Evolutionary conservation across 1,139 yeast genomes (phyloP), one percentile per base, ranked within the genome.

Genomic region (Blastobotrys buckinghamii): DNA sequence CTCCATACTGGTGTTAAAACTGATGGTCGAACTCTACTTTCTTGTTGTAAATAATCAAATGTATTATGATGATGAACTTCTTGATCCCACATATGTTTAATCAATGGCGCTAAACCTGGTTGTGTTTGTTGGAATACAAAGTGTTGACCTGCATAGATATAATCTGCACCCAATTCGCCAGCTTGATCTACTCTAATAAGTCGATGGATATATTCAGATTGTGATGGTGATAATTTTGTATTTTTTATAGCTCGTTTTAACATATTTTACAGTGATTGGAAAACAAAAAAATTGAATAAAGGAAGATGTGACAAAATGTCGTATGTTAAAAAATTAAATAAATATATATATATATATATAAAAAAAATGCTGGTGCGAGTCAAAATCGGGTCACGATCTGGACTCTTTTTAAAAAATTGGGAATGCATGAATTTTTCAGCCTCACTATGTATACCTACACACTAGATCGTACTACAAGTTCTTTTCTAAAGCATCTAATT

Each of bases 21-120:
- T 0, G 96, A 87, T 1, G 98, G 98, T 56, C 98, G 77, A 0
- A 90, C 96, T 47, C 97, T 73, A 55, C 87, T 81, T 53, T 77
- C 75, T 0, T 78, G 72, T 63, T 92, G 97, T 36, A 90, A 69
- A 3, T 74, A 67, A 63, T 94, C 86, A 70, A 92, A 92, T 0
- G 95, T 85, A 52, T 78, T 70, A 63, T 89, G 96, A 61, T 92
- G 99, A 58, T 83, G 87, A 39, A 90, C 73, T 61, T 92, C 99
- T 65, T 92, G 97, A 40, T 89, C 96, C 97, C 98, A 90, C 98
- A 92, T 92, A 65, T 92, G 97, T 60, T 82, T 78, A 60, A 92
- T 73, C 12, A 89, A 74, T 8, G 75, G 75, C 15, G 84, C 87
- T 2, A 95, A 87, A 54, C 78, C 55, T 9, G 74, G 74, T 44